A percentile compares a stretch with the other conserved stretches of the same genome.
Conservation (phyloP, 2,329 filamentous ascomycete species). For the Diaporthe velutina region DNA sequence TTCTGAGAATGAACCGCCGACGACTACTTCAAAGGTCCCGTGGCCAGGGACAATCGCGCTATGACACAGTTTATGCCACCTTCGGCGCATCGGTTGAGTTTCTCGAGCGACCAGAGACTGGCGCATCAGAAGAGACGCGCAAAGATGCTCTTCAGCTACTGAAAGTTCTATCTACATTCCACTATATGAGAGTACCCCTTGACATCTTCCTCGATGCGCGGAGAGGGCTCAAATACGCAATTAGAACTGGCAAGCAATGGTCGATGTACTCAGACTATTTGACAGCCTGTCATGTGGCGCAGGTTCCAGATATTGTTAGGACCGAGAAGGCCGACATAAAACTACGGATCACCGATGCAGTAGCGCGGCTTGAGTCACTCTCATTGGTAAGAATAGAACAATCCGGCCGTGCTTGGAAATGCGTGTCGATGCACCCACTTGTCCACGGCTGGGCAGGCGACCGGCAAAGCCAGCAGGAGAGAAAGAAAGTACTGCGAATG, state of each 20-base stretch:
- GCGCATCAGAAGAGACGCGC: neutral
- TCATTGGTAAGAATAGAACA: neutral
- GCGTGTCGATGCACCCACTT: neutral
- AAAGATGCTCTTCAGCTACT: neutral
- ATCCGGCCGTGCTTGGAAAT: neutral
- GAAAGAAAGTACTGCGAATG: neutral
- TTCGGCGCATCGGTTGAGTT: neutral
- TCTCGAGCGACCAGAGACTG: neutral
- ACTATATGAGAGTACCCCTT: neutral
- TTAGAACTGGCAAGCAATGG: rapidly evolving
- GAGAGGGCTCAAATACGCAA: neutral
- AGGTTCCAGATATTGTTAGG: neutral
- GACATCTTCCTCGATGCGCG: neutral
- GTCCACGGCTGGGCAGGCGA: neutral
- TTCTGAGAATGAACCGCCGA: neutral
- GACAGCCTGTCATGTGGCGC: neutral
- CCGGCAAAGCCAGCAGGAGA: neutral
- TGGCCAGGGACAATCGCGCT: neutral
- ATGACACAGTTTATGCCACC: neutral
- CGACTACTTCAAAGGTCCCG: neutral
- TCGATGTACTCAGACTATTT: rapidly evolving
- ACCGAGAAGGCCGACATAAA: neutral
- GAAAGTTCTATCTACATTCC: neutral
- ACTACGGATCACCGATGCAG: neutral
- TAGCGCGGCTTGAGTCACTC: neutral